These are phyloP conservation scores for Sinapis alba DNA, from an alignment of 441 rosid genomes.

Conservation along the genomic window DNA sequence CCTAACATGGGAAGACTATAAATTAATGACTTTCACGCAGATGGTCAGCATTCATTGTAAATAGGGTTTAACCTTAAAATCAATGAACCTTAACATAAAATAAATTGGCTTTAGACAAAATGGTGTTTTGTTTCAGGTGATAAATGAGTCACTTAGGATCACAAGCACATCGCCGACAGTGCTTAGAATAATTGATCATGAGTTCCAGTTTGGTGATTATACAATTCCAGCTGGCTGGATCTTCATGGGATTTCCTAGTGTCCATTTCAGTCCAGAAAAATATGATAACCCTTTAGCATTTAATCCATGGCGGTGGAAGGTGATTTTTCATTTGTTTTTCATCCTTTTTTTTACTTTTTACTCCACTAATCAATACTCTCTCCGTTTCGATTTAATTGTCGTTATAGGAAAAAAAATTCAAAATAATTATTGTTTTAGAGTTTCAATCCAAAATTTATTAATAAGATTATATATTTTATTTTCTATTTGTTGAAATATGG, in stretches of 20 bases:
- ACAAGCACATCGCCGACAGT: constrained; percentile 16
- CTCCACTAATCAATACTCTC: background rate
- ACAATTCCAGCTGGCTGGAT: constrained; percentile 35
- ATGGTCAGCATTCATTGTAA: constrained; percentile 18
- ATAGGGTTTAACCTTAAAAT: background rate
- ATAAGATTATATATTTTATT: too few species aligned
- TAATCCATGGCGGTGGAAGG: constrained; percentile 39
- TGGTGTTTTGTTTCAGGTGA: constrained; percentile 18
- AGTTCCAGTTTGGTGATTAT: constrained; percentile 18
- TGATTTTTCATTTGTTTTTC: background rate
- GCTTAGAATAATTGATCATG: constrained; percentile 15
- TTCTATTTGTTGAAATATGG: too few species aligned
- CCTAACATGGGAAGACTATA: constrained; percentile 49
- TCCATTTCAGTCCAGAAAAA: constrained; percentile 16
- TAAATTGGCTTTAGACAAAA: background rate
- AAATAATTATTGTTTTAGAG: too few species aligned
- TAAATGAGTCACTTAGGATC: constrained; percentile 33
- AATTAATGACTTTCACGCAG: constrained; percentile 51
- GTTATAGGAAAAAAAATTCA: too few species aligned
- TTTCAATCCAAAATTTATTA: too few species aligned
- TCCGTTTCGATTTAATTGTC: too few species aligned
- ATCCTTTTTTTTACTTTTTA: background rate
- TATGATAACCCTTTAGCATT: constrained; percentile 29
- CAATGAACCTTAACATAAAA: background rate
- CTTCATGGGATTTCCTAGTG: constrained; percentile 16